A percentile compares a stretch with the other conserved stretches of the same genome.
These are phyloP conservation scores for Artemisia tridentata DNA, from an alignment of 129 eudicot genomes.

Conservation along the genomic window DNA sequence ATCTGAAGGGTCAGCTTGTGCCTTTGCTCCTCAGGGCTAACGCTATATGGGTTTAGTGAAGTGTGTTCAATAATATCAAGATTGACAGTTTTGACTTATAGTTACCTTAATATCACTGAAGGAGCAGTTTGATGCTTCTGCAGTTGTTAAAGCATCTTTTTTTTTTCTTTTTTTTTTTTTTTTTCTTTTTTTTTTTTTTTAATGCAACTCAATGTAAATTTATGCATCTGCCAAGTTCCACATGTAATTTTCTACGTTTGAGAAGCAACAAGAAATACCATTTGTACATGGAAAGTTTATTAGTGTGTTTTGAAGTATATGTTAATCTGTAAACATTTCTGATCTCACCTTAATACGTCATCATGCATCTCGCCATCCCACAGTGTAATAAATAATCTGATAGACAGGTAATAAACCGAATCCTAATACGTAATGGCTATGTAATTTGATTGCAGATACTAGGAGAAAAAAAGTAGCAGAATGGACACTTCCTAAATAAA, in stretches of 20 bases:
- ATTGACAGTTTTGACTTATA: no score
- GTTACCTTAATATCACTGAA: no score
- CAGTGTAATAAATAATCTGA: background rate
- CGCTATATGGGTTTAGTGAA: no score
- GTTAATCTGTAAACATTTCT: background rate
- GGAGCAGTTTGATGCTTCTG: conserved; percentile 13
- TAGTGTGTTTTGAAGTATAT: background rate
- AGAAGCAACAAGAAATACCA: conserved; percentile 26
- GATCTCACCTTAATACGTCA: background rate
- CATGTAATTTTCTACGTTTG: conserved; percentile 22
- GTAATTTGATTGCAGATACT: no score
- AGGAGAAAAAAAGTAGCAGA: no score
- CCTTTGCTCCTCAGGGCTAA: no score
- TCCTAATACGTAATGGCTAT: no score
- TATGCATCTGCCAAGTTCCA: conserved; percentile 25
- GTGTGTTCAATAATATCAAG: no score
- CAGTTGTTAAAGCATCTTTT: conserved; percentile 29
- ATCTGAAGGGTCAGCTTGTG: no score
- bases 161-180: background rate
- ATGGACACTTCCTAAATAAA: no score
- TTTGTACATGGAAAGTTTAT: background rate
- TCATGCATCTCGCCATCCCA: background rate
- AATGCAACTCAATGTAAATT: conserved; percentile 8
- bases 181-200: background rate
- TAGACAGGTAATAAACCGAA: background rate